Evolutionary conservation across 2,329 filamentous ascomycete genomes (phyloP), one percentile per base, ranked within the genome.

Genomic region (Bipolaris victoriae): DNA sequence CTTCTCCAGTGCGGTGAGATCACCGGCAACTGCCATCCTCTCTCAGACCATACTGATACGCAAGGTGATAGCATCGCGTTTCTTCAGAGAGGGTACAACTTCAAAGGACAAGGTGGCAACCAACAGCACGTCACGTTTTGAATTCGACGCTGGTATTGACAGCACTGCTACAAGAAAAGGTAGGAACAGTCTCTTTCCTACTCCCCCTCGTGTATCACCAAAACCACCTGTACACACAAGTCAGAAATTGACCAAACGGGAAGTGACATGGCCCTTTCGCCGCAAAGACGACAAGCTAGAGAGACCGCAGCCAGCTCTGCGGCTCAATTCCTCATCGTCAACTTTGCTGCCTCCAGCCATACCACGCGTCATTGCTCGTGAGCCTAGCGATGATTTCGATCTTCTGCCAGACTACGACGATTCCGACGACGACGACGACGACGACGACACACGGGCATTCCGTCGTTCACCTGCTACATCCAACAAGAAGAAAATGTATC

Each of bases 71-170:
- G 68, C 64, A 16, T 71, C 65, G 33, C 63, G 55, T n/a, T 63
- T 66, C 52, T 69, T 69, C 53, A 60, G 55, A 36, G 55, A 63
- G n/a, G 45, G 47, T 20, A 60, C 59, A 5, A 61, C 43, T 45
- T 55, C 57, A n/a, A 62, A 71, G 22, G 64, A 66, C 47, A 61
- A 58, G 35, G 50, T 48, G 5, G 65, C 65, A 2, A 59, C 52
- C 29, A 26, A 50, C 6, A 50, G 46, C 9, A 15, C 15, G 15
- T 37, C 37, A 3, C 55, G 55, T 15, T 22, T 31, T 10, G 51
- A 55, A 9, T 67, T 66, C 9, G 49, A 62, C 22, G 65, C 65
- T 16, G 65, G 65, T 7, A 69, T 65, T 6, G 49, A 60, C 22
- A 18, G 22, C 37, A 41, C 48, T 26, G 26, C 16, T 7, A 9